Percentiles rank a stretch among this genome's conserved stretches.
phyloP scores from a whole-genome alignment of 768 basidiomycete species.

The Dendrothele bispora region DNA sequence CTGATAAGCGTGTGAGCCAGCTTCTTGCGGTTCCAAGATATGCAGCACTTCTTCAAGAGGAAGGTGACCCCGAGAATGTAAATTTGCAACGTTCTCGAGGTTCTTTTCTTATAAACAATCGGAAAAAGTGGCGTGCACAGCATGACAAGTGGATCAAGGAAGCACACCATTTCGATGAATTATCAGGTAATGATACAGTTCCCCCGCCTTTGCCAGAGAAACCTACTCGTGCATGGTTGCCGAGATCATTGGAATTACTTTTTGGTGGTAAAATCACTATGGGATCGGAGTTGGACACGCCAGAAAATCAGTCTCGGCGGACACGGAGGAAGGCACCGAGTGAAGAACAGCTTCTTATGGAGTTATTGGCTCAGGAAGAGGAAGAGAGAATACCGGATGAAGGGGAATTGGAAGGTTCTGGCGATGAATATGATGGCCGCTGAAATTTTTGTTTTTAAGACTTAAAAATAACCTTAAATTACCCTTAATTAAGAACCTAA shows the following conservation, averaged over 20 bases:
- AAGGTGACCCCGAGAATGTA: too few relatives aligned
- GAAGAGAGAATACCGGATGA: not conserved
- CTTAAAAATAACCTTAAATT: not conserved
- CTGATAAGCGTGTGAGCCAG: not conserved
- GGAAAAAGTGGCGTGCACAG: not conserved
- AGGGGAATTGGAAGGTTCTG: not conserved
- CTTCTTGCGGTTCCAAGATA: not conserved
- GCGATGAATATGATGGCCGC: not conserved
- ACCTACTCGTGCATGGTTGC: not conserved
- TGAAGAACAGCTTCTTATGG: constrained; percentile 1
- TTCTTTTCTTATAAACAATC: not conserved
- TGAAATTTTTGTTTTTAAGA: not conserved
- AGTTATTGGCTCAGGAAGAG: not conserved
- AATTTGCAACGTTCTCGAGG: not conserved
- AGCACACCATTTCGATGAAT: not conserved
- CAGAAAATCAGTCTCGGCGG: not conserved
- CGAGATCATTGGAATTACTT: not conserved
- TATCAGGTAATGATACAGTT: not conserved
- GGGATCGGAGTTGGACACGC: not conserved
- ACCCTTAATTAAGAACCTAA: not conserved
- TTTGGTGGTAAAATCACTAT: not conserved
- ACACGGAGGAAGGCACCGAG: not conserved
- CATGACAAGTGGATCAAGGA: not conserved
- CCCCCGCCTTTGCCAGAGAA: not conserved
- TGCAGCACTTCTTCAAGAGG: not conserved